These are phyloP conservation scores for Pichia sp. DNA, from an alignment of 1,139 yeast genomes.

Conservation along the genomic window DNA sequence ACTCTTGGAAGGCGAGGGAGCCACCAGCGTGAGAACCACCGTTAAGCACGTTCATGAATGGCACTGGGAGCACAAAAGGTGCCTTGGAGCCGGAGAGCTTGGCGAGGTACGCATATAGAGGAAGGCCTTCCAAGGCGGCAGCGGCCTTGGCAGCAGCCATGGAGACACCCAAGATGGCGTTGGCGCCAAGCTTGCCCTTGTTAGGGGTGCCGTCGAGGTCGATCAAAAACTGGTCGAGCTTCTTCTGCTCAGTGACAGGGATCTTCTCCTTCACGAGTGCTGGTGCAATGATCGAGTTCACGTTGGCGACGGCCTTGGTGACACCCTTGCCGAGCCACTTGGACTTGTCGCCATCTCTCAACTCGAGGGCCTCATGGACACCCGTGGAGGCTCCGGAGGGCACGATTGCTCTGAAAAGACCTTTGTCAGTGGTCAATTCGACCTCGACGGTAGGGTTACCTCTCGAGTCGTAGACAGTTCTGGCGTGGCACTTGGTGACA, in stretches of 20 bases:
- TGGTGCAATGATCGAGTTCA: slow-evolving; percentile 84
- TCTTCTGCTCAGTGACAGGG: slow-evolving; percentile 73
- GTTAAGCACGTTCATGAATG: slow-evolving; percentile 95
- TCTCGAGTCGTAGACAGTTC: slow-evolving; percentile 95
- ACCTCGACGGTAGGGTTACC: slow-evolving; percentile 99
- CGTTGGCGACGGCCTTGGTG: slow-evolving; percentile 84
- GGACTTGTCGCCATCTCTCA: slow-evolving; percentile 90
- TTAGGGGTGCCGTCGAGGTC: slow-evolving; percentile 87
- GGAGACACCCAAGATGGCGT: slow-evolving; percentile 93
- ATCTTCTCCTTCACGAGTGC: slow-evolving; percentile 70
- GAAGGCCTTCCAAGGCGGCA: slow-evolving; percentile 84
- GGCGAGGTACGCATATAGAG: slow-evolving; percentile 82
- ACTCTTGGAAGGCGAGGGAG: slow-evolving; percentile 96
- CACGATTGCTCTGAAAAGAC: slow-evolving; percentile 86
- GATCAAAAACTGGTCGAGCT: slow-evolving; percentile 73
- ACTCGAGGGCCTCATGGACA: slow-evolving; percentile 89
- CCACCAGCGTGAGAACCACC: slow-evolving; percentile 99
- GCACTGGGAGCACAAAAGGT: slow-evolving; percentile 88
- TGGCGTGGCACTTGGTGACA: slow-evolving; percentile 65
- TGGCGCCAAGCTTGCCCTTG: slow-evolving; percentile 93
- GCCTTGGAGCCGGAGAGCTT: slow-evolving; percentile 61
- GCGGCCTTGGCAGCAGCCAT: slow-evolving; percentile 92
- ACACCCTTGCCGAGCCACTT: slow-evolving; percentile 98
- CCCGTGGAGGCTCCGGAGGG: slow-evolving; percentile 98
- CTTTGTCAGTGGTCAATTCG: slow-evolving; percentile 79